Evolutionary conservation across 176 grass and related monocot genomes (phyloP).

Genomic region (Areca catechu): DNA sequence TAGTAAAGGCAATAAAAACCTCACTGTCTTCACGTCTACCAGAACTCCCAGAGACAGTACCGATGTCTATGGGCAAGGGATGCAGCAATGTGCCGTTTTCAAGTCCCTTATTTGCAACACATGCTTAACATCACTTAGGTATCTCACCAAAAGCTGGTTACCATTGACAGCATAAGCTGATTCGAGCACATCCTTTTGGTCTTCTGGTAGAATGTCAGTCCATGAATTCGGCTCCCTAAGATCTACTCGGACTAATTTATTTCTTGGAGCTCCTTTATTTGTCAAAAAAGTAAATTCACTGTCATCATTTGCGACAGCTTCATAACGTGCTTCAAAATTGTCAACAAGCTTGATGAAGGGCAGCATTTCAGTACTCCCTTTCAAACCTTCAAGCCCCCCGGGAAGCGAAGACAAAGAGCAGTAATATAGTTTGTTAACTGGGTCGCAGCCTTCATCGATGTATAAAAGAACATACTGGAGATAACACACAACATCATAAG

Average conservation of each 20-base stretch:
- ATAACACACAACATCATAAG: conserved; percentile 7
- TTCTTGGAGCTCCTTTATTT: conserved; percentile 74
- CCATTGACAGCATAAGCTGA: conserved; percentile 47
- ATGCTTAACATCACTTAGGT: conserved; percentile 91
- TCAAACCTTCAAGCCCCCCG: conserved; percentile 55
- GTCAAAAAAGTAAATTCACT: conserved; percentile 76
- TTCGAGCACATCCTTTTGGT: conserved; percentile 78
- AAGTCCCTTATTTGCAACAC: conserved; percentile 79
- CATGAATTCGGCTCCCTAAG: conserved; percentile 48
- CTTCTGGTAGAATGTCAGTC: conserved; percentile 58
- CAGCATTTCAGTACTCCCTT: conserved; percentile 42
- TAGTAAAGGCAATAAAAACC: conserved; percentile 78
- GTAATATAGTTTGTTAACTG: conserved; percentile 87
- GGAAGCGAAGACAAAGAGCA: conserved; percentile 63
- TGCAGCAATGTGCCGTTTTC: conserved; percentile 65
- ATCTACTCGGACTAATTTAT: conserved; percentile 72
- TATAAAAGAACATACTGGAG: conserved; percentile 64
- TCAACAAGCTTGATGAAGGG: conserved; percentile 90
- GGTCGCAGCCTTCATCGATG: conserved; percentile 65
- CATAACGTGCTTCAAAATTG: conserved; percentile 72
- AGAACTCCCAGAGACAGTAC: conserved; percentile 66
- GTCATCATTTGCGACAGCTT: conserved; percentile 63
- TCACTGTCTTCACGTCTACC: conserved; percentile 68
- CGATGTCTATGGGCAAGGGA: conserved; percentile 75
- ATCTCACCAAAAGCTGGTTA: conserved; percentile 70